phyloP scores from a whole-genome alignment of 2,329 filamentous ascomycete species.

The Epicoccum nigrum region DNA sequence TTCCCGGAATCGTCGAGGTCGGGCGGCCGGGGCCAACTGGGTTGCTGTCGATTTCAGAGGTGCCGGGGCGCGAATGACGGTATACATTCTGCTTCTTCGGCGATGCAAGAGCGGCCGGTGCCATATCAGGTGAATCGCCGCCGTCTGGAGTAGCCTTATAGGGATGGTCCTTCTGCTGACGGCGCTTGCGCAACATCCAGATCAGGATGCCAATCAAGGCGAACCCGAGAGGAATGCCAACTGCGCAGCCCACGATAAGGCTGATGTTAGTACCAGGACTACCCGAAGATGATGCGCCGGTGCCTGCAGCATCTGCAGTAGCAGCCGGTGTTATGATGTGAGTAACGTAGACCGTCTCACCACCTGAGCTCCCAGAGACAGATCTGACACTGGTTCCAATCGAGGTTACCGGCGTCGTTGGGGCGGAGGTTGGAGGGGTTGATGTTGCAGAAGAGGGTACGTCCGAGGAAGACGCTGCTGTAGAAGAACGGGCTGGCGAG shows the following conservation, averaged over 20 bases:
- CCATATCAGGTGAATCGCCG: constrained; percentile 25
- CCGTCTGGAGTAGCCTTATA: constrained; percentile 26
- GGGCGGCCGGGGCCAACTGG: constrained; percentile 39
- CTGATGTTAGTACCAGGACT: constrained; percentile 32
- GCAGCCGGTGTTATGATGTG: constrained; percentile 24
- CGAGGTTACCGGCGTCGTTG: constrained; percentile 32
- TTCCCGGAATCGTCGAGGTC: constrained; percentile 33
- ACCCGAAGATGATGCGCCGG: constrained; percentile 4
- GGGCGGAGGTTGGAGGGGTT: constrained; percentile 7
- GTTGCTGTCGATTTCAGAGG: constrained; percentile 39
- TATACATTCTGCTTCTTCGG: constrained; percentile 28
- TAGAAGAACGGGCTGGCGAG: constrained; percentile 20
- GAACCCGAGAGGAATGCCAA: constrained; percentile 45
- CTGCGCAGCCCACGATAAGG: constrained; percentile 45
- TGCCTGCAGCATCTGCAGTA: constrained; percentile 5
- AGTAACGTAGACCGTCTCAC: constrained; percentile 31
- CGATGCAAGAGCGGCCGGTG: constrained; percentile 33
- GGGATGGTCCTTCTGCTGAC: constrained; percentile 25
- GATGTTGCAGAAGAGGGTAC: constrained; percentile 6
- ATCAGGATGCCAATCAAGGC: constrained; percentile 37
- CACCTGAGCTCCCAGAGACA: constrained; percentile 33
- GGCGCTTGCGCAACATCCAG: constrained; percentile 43
- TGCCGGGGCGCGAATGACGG: constrained; percentile 21
- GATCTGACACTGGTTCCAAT: constrained; percentile 26
- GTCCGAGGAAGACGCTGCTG: constrained; percentile 15